Percentiles rank a stretch among this genome's conserved stretches.
Conservation (phyloP, 352 stramenopile species). For the Lagenidium giganteum region DNA sequence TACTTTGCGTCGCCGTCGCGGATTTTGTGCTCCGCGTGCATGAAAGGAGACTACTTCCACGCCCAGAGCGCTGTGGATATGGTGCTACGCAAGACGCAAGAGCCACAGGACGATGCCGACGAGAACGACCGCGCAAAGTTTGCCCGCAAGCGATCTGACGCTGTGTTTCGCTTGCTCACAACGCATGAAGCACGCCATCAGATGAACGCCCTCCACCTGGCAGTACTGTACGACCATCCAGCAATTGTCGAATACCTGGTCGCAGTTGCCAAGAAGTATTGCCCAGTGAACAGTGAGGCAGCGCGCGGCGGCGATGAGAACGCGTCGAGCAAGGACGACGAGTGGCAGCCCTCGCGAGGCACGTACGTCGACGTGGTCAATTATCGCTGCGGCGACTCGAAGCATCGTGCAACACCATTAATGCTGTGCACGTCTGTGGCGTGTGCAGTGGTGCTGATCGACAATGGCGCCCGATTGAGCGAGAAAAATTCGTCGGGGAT, state of each 20-base stretch:
- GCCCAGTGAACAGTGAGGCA: constrained; percentile 8
- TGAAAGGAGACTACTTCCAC: constrained; percentile 73
- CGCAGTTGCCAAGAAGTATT: constrained; percentile 37
- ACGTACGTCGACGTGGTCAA: constrained; percentile 45
- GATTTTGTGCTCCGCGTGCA: constrained; percentile 60
- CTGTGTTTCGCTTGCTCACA: constrained; percentile 50
- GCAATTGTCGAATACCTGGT: constrained; percentile 56
- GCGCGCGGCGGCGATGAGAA: background rate
- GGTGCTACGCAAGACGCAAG: constrained; percentile 25
- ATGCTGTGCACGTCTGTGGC: constrained; percentile 77
- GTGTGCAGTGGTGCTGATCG: constrained; percentile 44
- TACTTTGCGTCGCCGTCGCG: constrained; percentile 61
- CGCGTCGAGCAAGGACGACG: too few species aligned
- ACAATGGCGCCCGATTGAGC: constrained; percentile 41
- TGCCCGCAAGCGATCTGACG: constrained; percentile 4
- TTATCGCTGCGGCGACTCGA: constrained; percentile 50
- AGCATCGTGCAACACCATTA: constrained; percentile 62
- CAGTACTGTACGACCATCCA: constrained; percentile 73
- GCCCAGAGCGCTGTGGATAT: constrained; percentile 63
- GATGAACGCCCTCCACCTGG: constrained; percentile 72
- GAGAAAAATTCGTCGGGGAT: constrained; percentile 73
- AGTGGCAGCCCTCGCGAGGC: too few species aligned
- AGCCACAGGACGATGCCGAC: constrained; percentile 11
- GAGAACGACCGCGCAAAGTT: constrained; percentile 12
- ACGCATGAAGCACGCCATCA: constrained; percentile 60